These are phyloP conservation scores for Solanum hybrid DNA, from an alignment of 305 asterid genomes.

Conservation along the genomic window DNA sequence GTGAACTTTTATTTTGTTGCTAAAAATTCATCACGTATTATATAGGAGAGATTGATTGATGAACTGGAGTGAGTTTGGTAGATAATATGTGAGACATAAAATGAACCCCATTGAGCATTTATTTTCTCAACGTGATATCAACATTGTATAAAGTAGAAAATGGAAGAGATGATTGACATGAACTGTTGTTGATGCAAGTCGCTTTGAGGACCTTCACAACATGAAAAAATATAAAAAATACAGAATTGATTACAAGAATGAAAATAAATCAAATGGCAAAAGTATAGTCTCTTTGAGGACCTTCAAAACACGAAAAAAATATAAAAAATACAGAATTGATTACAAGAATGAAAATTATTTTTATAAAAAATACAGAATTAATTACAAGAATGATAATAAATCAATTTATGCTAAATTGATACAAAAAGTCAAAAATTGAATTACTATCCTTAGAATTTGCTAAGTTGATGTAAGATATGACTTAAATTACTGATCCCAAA, in stretches of 20 bases:
- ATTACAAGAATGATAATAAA: not conserved
- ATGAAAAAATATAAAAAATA: not conserved
- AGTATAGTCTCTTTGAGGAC: not conserved
- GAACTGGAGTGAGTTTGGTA: not conserved
- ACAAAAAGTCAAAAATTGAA: not conserved
- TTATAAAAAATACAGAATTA: not conserved
- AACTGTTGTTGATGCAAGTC: not conserved
- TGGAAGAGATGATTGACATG: not conserved
- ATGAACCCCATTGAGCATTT: not conserved
- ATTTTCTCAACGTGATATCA: not conserved
- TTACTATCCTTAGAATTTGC: not conserved
- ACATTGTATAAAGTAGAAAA: not conserved
- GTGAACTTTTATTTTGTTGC: not conserved
- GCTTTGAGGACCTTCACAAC: not conserved
- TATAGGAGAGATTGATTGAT: not conserved
- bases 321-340: not conserved
- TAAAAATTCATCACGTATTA: not conserved
- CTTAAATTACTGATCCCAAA: not conserved
- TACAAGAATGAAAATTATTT: not conserved
- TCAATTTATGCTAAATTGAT: not conserved
- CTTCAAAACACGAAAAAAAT: not conserved
- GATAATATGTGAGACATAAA: not conserved
- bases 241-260: not conserved
- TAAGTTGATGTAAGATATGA: not conserved
- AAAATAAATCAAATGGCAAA: not conserved